Evolutionary conservation across 139 green algal genomes (phyloP), one percentile per base, ranked within the genome.

Genomic region (Eudorina sp.): DNA sequence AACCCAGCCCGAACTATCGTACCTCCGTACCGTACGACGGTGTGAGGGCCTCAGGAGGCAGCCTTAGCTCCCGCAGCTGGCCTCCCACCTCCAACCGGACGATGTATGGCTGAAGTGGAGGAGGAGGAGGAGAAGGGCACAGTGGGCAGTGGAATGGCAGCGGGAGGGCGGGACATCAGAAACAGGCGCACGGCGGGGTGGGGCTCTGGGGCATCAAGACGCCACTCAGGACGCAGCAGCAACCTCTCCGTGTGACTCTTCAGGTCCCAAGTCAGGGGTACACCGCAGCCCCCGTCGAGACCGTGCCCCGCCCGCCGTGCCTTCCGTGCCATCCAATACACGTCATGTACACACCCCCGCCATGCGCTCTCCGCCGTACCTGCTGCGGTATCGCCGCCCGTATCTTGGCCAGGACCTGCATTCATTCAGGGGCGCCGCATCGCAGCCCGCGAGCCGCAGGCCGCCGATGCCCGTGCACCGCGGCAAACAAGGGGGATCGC

Each of bases 11-110:
- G 64, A 53, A 38, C 21, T 58, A 41, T 23, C 70, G 4, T 25
- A 87, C 81, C 64, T 87, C 81, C 11, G 64, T 51, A 31, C 81
- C 81, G 64, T 87, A 87, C 81, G 45, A 27, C 5, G 81, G 81
- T 23, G 64, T 69, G 6, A 87, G 31, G 11, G 45, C 45, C 66
- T 87, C 62, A 43, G 8, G n/a, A 0, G 81, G 81, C 64, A 87
- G 45, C 11, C 81, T 40, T 0, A 87, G 14, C 4, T 66, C 8
- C 43, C 27, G 43, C 45, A 79, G 45, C 66, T 78, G 38, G 4
- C 81, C 81, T 36, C 27, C 43, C 45, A 66, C 81, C 43, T 87
- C 81, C 31, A 79, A 64, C 4, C 81, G 60, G 11, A 25, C 31
- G 13, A 87, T 23, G 81, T 53, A 87, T 31, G 81, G n/a, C 81